phyloP scores from a whole-genome alignment of 116 monocot species.

The Posidonia oceanica region DNA sequence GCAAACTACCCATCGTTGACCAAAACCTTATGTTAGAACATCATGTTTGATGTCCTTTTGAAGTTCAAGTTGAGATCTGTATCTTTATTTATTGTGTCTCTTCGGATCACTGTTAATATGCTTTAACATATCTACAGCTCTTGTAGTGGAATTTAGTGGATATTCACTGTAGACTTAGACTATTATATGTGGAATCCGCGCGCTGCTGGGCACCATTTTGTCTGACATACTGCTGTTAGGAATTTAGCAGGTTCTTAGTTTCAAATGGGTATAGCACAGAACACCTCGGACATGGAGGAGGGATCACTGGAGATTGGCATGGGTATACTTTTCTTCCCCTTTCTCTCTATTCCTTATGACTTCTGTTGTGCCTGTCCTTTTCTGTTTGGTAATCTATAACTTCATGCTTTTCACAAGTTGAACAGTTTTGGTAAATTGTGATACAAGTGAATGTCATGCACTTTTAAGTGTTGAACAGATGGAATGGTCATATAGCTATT shows the following conservation, averaged over 20 bases:
- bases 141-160: neutral
- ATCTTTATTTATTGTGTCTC: neutral
- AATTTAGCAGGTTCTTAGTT: neutral
- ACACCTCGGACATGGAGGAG: constrained; percentile 17
- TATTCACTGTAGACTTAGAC: neutral
- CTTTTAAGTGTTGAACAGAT: neutral
- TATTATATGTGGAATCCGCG: neutral
- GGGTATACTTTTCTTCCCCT: constrained; percentile 5
- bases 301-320: constrained; percentile 17
- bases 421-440: no score
- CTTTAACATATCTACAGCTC: no score
- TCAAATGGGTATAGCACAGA: constrained; percentile 8
- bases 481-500: neutral
- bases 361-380: neutral
- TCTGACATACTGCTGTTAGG: neutral
- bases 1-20: no score
- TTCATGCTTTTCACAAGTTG: no score
- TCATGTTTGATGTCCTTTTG: no score
- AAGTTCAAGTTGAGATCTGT: neutral
- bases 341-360: neutral
- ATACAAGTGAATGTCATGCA: no score
- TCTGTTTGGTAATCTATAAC: neutral
- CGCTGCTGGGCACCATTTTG: neutral
- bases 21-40: no score
- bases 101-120: neutral